phyloP scores from a whole-genome alignment of 129 eudicot species.

The Silybum marianum region DNA sequence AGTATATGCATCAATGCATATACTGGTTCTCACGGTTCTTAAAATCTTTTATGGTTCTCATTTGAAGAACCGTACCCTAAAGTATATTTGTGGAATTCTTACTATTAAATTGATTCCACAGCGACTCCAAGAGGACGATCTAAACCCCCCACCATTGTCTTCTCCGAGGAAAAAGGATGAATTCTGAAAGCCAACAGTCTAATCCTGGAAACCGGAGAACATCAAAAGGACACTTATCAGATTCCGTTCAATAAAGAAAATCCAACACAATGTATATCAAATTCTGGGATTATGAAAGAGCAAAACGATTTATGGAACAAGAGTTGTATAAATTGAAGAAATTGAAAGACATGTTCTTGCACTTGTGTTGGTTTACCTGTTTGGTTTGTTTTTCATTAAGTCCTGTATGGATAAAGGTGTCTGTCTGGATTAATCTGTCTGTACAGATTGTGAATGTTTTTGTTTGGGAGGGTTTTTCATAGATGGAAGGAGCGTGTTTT shows the following conservation, averaged over 20 bases:
- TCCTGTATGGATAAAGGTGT: no score
- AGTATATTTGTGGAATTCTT: not conserved
- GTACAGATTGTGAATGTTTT: no score
- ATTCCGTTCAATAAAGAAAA: conserved; percentile 37
- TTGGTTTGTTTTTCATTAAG: no score
- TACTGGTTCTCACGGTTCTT: not conserved
- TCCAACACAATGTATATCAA: not conserved
- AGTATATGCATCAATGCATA: not conserved
- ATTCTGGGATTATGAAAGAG: not conserved
- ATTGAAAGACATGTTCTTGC: not conserved
- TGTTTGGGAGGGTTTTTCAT: no score
- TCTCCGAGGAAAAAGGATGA: conserved; percentile 42
- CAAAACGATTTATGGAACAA: conserved; percentile 15
- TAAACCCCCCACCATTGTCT: conserved; percentile 38
- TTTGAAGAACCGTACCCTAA: not conserved
- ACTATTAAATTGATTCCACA: conserved; percentile 29
- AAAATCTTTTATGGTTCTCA: not conserved
- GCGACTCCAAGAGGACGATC: conserved; percentile 49
- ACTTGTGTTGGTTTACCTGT: not conserved
- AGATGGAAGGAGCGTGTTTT: no score
- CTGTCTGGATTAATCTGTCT: no score
- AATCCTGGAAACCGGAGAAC: conserved; percentile 36
- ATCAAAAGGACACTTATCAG: conserved; percentile 59
- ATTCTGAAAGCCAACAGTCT: conserved; percentile 38
- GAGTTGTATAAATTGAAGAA: not conserved